Conservation (phyloP, 345 rosid genomes). For the Ceriops zippeliana region DNA sequence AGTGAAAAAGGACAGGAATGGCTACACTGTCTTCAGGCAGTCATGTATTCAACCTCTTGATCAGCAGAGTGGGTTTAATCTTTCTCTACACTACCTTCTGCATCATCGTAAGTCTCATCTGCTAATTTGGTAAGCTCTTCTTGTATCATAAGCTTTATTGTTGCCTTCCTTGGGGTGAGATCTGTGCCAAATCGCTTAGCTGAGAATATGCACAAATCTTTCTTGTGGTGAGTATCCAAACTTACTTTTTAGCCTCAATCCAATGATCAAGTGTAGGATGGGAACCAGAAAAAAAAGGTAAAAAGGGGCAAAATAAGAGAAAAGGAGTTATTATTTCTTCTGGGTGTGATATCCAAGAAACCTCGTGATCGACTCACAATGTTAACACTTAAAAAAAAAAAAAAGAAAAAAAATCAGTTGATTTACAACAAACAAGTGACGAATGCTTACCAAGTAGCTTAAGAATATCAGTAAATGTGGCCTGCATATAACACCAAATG, state of each 20-base stretch:
- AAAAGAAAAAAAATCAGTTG: not conserved
- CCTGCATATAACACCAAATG: conserved; percentile 48
- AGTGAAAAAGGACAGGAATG: not conserved
- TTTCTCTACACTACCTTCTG: conserved; percentile 38
- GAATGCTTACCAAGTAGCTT: conserved; percentile 64
- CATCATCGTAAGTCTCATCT: conserved; percentile 64
- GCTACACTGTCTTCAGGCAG: conserved; percentile 10
- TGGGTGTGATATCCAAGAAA: too few species aligned
- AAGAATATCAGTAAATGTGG: conserved; percentile 88
- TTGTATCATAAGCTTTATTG: conserved; percentile 75
- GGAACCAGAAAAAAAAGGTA: too few species aligned
- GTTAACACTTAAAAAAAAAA: too few species aligned
- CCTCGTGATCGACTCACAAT: too few species aligned
- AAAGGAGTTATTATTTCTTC: too few species aligned
- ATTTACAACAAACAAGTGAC: conserved; percentile 4
- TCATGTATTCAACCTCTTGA: conserved; percentile 19
- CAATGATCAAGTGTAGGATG: not conserved
- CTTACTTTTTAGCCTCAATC: not conserved
- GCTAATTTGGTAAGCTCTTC: conserved; percentile 89
- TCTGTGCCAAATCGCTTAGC: conserved; percentile 40
- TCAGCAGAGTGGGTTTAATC: conserved; percentile 10
- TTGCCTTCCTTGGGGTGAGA: conserved; percentile 56
- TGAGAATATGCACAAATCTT: conserved; percentile 33
- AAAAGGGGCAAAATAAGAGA: too few species aligned
- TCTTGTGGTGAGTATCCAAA: not conserved